These are phyloP conservation scores for Grigorovia transvaalensis DNA, from an alignment of 805 yeast species.

Conservation along the genomic window DNA sequence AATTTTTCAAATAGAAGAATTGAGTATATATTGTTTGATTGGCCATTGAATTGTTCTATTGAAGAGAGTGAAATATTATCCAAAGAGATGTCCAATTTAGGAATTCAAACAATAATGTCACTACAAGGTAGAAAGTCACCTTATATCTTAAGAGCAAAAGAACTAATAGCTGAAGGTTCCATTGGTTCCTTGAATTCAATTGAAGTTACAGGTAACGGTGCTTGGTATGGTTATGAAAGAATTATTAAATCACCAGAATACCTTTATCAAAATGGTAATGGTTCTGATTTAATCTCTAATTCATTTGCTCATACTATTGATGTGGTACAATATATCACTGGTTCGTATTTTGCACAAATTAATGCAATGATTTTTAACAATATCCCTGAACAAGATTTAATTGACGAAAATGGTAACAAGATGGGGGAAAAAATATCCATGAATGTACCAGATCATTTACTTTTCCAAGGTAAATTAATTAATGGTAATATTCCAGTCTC, in stretches of 20 bases:
- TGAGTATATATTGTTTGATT: conserved; percentile 13
- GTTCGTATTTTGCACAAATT: conserved; percentile 11
- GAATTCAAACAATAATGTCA: conserved; percentile 13
- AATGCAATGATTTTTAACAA: conserved; percentile 14
- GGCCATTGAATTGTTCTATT: conserved; percentile 12
- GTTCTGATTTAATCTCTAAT: conserved; percentile 10
- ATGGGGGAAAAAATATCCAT: conserved; percentile 7
- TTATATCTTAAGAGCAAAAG: conserved; percentile 14
- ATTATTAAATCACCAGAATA: conserved; percentile 11
- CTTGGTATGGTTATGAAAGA: conserved; percentile 17
- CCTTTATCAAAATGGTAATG: conserved; percentile 11
- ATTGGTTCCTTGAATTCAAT: conserved; percentile 16
- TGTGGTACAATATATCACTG: conserved; percentile 13
- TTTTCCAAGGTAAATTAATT: conserved; percentile 13
- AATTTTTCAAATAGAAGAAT: neutral
- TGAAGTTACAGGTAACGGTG: conserved; percentile 14
- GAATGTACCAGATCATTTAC: conserved; percentile 15
- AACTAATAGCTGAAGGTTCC: conserved; percentile 12
- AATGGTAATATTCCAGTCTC: conserved; percentile 15
- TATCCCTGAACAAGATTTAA: conserved; percentile 10
- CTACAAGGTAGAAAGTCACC: conserved; percentile 18
- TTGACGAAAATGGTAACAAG: conserved; percentile 11
- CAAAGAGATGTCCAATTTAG: conserved; percentile 6
- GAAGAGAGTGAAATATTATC: conserved; percentile 10
- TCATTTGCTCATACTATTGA: conserved; percentile 19